phyloP scores from a whole-genome alignment of 1,284 basidiomycete genomes.

The Microbotryomycetes sp. region DNA sequence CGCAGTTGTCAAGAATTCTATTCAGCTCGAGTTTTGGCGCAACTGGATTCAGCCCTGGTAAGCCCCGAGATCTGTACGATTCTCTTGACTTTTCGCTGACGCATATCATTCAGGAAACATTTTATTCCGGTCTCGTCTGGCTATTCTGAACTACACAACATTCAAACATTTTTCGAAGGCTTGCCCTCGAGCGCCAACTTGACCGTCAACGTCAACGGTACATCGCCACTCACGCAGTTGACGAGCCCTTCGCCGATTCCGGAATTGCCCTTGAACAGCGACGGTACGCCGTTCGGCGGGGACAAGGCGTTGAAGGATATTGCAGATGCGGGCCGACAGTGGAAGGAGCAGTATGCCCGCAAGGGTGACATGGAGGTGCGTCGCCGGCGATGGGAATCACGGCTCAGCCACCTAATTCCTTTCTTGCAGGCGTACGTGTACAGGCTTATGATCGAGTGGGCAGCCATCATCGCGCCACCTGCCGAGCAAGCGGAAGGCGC shows the following conservation, averaged over 20 bases:
- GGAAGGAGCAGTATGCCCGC: slow-evolving; percentile 74
- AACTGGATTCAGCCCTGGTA: slow-evolving; percentile 49
- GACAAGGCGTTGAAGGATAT: slow-evolving; percentile 71
- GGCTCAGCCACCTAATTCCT: background rate
- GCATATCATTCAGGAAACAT: slow-evolving; percentile 61
- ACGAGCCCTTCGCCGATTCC: slow-evolving; percentile 10
- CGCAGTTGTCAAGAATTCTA: slow-evolving; percentile 77
- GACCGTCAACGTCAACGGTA: slow-evolving; percentile 47
- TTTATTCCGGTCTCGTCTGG: slow-evolving; percentile 80
- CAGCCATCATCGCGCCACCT: slow-evolving; percentile 55
- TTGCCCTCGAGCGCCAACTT: slow-evolving; percentile 29
- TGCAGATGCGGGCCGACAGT: slow-evolving; percentile 76
- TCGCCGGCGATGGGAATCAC: slow-evolving; percentile 8
- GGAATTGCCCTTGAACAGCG: slow-evolving; percentile 25
- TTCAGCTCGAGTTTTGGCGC: slow-evolving; percentile 73
- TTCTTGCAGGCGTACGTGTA: slow-evolving; percentile 55
- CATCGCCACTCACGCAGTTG: slow-evolving; percentile 37
- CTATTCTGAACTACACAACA: slow-evolving; percentile 85
- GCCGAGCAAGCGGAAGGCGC: slow-evolving; percentile 54
- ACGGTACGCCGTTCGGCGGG: slow-evolving; percentile 51
- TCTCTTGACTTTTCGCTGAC: background rate
- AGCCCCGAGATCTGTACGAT: background rate
- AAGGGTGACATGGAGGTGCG: slow-evolving; percentile 72
- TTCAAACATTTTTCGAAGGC: slow-evolving; percentile 83
- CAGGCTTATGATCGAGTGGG: slow-evolving; percentile 81